A percentile compares a stretch with the other conserved stretches of the same genome.
These are phyloP conservation scores for Boletus vinaceobasis DNA, from an alignment of 768 basidiomycete genomes.

Conservation along the genomic window DNA sequence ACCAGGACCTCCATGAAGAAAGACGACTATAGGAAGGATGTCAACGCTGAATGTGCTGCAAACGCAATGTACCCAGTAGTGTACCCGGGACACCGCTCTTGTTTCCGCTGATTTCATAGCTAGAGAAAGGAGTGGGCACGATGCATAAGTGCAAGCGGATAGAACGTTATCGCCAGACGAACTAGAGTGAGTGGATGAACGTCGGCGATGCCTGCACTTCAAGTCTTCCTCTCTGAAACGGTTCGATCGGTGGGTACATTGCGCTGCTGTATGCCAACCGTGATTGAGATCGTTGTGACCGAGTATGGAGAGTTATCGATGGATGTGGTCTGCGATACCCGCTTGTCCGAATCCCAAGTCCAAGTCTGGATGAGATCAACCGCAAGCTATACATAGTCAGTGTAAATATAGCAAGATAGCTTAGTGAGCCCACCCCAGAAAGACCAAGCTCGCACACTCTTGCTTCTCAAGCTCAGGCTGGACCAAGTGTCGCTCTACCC, in stretches of 20 bases:
- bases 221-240: conserved; percentile 60
- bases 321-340: conserved; percentile 9
- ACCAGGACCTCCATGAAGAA: conserved; percentile 83
- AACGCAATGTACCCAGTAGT: conserved; percentile 3
- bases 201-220: conserved; percentile 56
- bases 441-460: too few species aligned
- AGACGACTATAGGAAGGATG: conserved; percentile 52
- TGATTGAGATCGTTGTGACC: conserved; percentile 1
- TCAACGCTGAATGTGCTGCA: not conserved
- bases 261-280: conserved; percentile 1
- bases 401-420: not conserved
- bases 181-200: conserved; percentile 71
- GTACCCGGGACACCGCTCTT: conserved; percentile 70
- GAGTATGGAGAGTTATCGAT: conserved; percentile 15
- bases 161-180: conserved; percentile 25
- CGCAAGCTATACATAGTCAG: not conserved
- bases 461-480: too few species aligned
- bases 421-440: too few species aligned
- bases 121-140: conserved; percentile 25
- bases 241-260: conserved; percentile 70
- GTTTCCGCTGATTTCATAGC: conserved; percentile 82
- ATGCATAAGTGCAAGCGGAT: not conserved
- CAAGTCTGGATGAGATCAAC: conserved; percentile 8
- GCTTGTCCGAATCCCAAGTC: not conserved
- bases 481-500: too few species aligned